Conservation (phyloP, 257 asterid species). For the Ilex aquifolium region DNA sequence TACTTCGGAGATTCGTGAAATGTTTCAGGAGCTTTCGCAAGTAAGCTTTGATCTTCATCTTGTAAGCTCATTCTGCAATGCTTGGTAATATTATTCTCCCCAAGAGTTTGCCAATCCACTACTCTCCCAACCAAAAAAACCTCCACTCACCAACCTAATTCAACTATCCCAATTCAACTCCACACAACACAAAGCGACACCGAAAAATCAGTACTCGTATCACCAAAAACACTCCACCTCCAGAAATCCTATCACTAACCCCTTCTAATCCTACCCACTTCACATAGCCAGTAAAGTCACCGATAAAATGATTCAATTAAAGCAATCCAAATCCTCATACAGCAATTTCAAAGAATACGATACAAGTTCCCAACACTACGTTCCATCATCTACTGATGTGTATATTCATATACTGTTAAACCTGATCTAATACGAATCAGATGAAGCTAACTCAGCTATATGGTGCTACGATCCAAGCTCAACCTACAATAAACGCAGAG, state of each 20-base stretch:
- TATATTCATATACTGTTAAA: too few relatives aligned
- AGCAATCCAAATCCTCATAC: too few relatives aligned
- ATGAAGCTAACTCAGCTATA: not conserved
- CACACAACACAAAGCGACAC: too few relatives aligned
- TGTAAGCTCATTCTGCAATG: slow-evolving; percentile 60
- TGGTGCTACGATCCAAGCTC: not conserved
- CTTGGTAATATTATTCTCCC: not conserved
- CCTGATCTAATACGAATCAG: not conserved
- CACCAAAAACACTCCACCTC: too few relatives aligned
- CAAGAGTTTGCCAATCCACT: slow-evolving; percentile 20
- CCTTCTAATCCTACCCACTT: not conserved
- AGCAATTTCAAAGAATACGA: not conserved
- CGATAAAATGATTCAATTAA: too few relatives aligned
- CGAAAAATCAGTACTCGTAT: too few relatives aligned
- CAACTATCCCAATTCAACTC: not conserved
- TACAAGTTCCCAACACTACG: not conserved
- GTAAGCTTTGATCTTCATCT: slow-evolving; percentile 43
- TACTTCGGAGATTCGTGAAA: slow-evolving; percentile 34
- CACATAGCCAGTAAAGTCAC: not conserved
- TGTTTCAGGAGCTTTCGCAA: slow-evolving; percentile 23
- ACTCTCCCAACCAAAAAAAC: slow-evolving; percentile 19
- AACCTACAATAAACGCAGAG: not conserved
- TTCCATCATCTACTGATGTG: too few relatives aligned
- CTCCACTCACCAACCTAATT: slow-evolving; percentile 12
- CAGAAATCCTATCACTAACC: not conserved